phyloP scores from a whole-genome alignment of 495 filamentous ascomycete species.

The Lasiosphaeria ovina region DNA sequence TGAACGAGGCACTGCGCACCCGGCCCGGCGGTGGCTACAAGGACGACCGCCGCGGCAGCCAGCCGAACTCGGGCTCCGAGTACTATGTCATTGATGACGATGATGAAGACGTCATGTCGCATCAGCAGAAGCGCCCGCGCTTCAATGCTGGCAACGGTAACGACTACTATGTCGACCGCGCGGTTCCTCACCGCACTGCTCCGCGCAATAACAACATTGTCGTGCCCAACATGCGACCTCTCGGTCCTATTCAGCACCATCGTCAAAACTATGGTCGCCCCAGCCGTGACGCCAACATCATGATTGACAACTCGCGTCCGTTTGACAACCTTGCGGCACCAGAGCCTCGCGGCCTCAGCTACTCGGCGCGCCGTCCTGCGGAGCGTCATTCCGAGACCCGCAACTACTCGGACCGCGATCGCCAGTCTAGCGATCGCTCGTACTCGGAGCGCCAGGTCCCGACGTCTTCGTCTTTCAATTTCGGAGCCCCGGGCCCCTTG shows the following conservation, averaged over 20 bases:
- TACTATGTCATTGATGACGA: slow-evolving; percentile 9
- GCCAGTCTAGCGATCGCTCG: neutral
- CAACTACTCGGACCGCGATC: neutral
- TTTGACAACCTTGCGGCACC: too few relatives aligned
- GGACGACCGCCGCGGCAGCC: slow-evolving; percentile 28
- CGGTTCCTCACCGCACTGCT: slow-evolving; percentile 20
- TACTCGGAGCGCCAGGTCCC: neutral
- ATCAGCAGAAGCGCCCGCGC: slow-evolving; percentile 31
- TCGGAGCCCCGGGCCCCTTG: neutral
- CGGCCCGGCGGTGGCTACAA: neutral
- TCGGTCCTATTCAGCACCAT: too few relatives aligned
- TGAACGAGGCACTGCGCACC: neutral
- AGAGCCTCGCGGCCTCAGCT: too few relatives aligned
- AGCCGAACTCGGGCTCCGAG: slow-evolving; percentile 13
- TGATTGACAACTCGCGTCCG: too few relatives aligned
- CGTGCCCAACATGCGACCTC: too few relatives aligned
- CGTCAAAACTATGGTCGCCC: too few relatives aligned
- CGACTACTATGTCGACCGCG: slow-evolving; percentile 5
- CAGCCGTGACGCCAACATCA: too few relatives aligned
- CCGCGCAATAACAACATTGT: slow-evolving; percentile 22
- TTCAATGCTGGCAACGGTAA: slow-evolving; percentile 16
- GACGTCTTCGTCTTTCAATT: neutral
- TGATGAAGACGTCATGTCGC: slow-evolving; percentile 8
- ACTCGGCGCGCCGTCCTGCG: too few relatives aligned
- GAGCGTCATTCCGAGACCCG: slow-evolving; percentile 22